Base-by-base conservation (phyloP, 2,329 filamentous ascomycete genomes). In the Talaromyces sp. region DNA sequence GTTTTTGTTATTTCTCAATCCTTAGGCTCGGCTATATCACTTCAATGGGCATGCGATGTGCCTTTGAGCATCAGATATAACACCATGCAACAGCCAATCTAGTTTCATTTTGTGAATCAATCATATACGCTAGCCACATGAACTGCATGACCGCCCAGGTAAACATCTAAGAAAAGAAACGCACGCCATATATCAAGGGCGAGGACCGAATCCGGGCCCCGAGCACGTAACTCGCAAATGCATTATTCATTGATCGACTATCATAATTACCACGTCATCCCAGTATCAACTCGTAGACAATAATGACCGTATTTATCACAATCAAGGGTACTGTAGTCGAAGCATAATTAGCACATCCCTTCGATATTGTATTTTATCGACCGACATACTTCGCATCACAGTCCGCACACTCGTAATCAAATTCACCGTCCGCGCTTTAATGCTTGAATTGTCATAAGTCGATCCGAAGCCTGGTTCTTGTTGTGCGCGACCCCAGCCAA, bases 401-500 rank as follows among this genome's bases (percentile, higher is more conserved):
- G 91, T 96, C 76, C 93, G 84, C 69, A 97, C 89, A 71, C 91
- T 95, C 39, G 91, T 90, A 68, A 98, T 95, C 71, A 98, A 79
- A 75, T 96, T 92, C 70, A 97, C 88, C 46, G 93, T 83, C 76
- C 95, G 95, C 58, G 88, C 88, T 77, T 95, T 93, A 70, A 96
- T 83, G 77, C 91, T 93, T 67, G 87, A 84, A 69, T 91, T 90
- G 69, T 90, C 85, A 68, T 83, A 81, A 71, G 83, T 79, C 67
- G 87, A 80, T 69, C 92, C 92, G 75, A 96, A 96, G 44, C 88
- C 87, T 0, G 91, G 88, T 69, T 96, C 92, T 69, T 70, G 70
- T 67, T 80, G 77, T 58, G 79, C 79, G 50, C 81, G 80, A 59
- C 84, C 93, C 84, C 93, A 93, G 73, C 93, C 93, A 72, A 97